Conservation (phyloP, 306 rosid species). For the Prunus fruticosa region DNA sequence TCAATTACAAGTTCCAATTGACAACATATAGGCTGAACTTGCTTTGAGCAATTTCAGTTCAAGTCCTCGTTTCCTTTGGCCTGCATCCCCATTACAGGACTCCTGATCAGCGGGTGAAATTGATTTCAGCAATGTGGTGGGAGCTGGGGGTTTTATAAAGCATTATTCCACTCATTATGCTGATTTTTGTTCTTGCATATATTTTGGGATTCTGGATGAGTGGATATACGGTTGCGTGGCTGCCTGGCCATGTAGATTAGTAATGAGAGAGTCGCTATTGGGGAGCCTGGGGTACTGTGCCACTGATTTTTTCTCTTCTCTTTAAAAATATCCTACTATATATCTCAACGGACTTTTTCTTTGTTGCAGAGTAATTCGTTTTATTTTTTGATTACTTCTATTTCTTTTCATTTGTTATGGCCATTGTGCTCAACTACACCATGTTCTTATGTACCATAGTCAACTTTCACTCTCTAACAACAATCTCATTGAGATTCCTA, state of each 20-base stretch:
- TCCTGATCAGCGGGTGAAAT: neutral
- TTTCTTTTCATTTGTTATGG: constrained; percentile 91
- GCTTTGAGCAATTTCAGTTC: neutral
- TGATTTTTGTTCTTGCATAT: neutral
- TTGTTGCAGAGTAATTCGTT: constrained; percentile 73
- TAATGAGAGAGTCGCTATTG: neutral
- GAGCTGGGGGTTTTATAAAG: neutral
- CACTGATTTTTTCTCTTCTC: neutral
- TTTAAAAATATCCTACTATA: neutral
- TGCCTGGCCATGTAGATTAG: neutral
- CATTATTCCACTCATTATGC: neutral
- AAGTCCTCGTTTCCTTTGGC: neutral
- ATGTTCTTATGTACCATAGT: constrained; percentile 96
- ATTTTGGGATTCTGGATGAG: neutral
- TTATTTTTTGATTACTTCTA: too few relatives aligned
- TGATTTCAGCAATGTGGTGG: neutral
- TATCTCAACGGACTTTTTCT: constrained; percentile 4
- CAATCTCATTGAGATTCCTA: constrained; percentile 93
- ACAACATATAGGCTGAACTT: too few relatives aligned
- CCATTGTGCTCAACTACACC: constrained; percentile 90
- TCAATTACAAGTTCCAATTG: neutral
- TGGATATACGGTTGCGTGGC: neutral
- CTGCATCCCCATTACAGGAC: neutral
- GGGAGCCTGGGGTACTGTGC: neutral
- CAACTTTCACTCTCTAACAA: constrained; percentile 91